Evolutionary conservation across 768 basidiomycete genomes (phyloP), one percentile per base, ranked within the genome.

Genomic region (Xanthoconium purpureum): DNA sequence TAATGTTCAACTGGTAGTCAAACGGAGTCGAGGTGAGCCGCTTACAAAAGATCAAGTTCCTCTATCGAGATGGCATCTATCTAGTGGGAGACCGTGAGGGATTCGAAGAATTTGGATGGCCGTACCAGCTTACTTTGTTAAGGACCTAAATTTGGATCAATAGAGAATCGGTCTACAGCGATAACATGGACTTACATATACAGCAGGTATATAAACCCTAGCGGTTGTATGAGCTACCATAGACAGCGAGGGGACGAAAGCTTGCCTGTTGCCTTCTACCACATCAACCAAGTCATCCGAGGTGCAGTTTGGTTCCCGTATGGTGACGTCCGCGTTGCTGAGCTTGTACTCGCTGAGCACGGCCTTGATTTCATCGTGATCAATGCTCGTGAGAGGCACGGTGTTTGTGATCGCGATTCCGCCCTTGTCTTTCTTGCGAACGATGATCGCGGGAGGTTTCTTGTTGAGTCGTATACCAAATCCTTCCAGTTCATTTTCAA

Each of bases 61-160:
- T 98, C 96, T 72, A 98, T 97, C 52, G 93, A 95, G 66, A 98
- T 98, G 18, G 92, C 97, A 71, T 99, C 97, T 68, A 96, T 94
- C 87, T 93, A 57, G n/a, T 55, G 14, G 33, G 30, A 39, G 57
- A 53, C 24, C 20, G 33, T 61, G 35, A 61, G 38, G 33, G 32
- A n/a, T 9, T 37, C 46, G 18, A 36, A 18, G 13, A 20, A 53
- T 40, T 11, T 24, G 12, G 45, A 36, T 50, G 17, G n/a, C 36
- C 53, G 64, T 15, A 3, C 24, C 1, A 5, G 33, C 66, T 58
- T 51, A 91, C 90, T 80, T 94, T 94, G 74, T 94, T 94, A 58
- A 94, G 75, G 39, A 93, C 84, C 84, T 90, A 64, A 50, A 44
- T 35, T 47, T 37, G 17, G 28, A 48, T 58, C 35, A 60, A 32